A percentile compares a stretch with the other conserved stretches of the same genome.
These are phyloP conservation scores for Hypoxylon trugodes DNA, from an alignment of 495 filamentous ascomycete species.

Conservation along the genomic window DNA sequence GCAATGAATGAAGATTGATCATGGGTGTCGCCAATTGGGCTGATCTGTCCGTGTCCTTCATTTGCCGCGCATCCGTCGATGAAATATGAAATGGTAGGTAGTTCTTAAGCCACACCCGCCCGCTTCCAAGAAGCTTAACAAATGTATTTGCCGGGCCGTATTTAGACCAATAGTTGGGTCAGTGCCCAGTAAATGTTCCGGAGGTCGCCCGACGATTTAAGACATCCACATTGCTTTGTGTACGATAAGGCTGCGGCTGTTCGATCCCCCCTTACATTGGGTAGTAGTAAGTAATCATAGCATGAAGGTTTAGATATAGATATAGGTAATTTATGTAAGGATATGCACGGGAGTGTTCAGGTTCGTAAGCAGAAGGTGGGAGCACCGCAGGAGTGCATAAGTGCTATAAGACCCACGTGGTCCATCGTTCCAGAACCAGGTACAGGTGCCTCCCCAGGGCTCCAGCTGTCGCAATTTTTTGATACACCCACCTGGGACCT, in stretches of 20 bases:
- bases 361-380: background rate
- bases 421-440: slow-evolving; percentile 13
- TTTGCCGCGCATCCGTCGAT: slow-evolving; percentile 9
- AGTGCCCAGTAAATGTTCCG: background rate
- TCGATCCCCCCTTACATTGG: background rate
- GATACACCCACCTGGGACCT: background rate
- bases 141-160: slow-evolving; percentile 23
- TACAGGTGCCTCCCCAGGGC: background rate
- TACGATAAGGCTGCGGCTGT: slow-evolving; percentile 7
- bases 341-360: no score
- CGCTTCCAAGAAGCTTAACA: slow-evolving; percentile 24
- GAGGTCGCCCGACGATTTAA: no score
- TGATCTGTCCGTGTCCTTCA: slow-evolving; percentile 3
- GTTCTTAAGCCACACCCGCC: slow-evolving; percentile 27
- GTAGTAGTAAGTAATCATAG: background rate
- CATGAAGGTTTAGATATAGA: no score
- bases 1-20: no score
- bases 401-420: slow-evolving; percentile 33
- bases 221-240: background rate
- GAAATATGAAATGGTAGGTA: background rate
- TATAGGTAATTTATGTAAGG: no score
- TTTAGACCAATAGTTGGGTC: slow-evolving; percentile 11
- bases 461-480: background rate
- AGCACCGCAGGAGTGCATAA: background rate
- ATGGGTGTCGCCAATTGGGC: no score